Evolutionary conservation across 306 rosid genomes (phyloP), one percentile per base, ranked within the genome.

Genomic region (Alnus glutinosa): DNA sequence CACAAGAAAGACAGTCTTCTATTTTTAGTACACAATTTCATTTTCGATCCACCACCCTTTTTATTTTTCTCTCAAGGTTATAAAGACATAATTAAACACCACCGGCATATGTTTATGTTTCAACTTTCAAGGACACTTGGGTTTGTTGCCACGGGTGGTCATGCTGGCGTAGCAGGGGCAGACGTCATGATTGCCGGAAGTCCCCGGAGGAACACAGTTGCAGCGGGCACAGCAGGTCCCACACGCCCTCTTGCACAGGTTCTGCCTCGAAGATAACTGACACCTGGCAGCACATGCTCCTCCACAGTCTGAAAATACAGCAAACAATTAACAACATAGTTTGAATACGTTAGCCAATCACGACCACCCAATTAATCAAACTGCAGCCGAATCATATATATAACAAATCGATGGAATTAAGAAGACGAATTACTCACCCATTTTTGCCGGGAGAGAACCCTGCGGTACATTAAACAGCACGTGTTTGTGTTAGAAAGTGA

Each of bases 151-250:
- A 67, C 54, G 91, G 67, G 93, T 86, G 55, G 85, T 89, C 83
- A 80, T 42, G 61, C 52, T 71, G 66, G 89, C 86, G 69, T 90
- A 88, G 68, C 93, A 88, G 6, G 90, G 82, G 50, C 90, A 90
- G 75, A 81, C 83, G 0, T 90, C 89, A 0, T 9, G 82, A 55
- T 89, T 76, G 6, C 82, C 84, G 46, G 75, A 77, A 4, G 91
- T 87, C 5, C 89, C 88, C 2, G 91, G 88, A 30, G 91, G 91
- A n/a, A 87, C 93, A 36, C 91, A 89, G 71, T 16, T 75, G 76
- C 89, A 89, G 3, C 86, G 83, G 14, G 77, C 13, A 58, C 93
- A 87, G 71, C 93, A 87, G 2, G 88, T 89, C 1, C 90, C 87
- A 47, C 87, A 84, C 10, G 87, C 87, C 67, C 87, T 80, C 59